A percentile compares a stretch with the other conserved stretches of the same genome.
phyloP scores from a whole-genome alignment of 2,329 filamentous ascomycete species.

The Verruconis gallopava region DNA sequence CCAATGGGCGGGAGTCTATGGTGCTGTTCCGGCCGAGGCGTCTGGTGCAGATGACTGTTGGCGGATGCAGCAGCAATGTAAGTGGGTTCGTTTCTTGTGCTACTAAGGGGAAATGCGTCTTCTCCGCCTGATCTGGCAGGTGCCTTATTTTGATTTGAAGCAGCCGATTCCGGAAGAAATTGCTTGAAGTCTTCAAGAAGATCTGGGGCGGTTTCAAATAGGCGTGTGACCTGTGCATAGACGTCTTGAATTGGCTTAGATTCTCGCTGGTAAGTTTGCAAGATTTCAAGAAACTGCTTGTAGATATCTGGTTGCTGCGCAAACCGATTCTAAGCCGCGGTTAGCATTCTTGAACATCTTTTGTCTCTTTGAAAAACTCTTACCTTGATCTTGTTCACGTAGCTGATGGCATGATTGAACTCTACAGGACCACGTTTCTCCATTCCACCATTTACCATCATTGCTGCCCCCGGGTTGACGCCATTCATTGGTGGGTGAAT shows the following conservation, averaged over 20 bases:
- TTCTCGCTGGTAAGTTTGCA: conserved; percentile 95
- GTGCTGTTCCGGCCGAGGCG: conserved; percentile 32
- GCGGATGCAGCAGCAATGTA: conserved; percentile 26
- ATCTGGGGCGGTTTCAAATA: conserved; percentile 89
- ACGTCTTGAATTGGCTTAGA: conserved; percentile 98
- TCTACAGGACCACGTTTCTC: conserved; percentile 91
- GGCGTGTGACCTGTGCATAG: conserved; percentile 86
- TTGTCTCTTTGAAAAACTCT: too few relatives aligned
- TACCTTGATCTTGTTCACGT: conserved; percentile 99
- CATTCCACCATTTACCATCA: conserved; percentile 39
- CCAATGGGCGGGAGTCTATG: conserved; percentile 72
- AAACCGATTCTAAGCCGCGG: conserved; percentile 68
- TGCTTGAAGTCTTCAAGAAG: conserved; percentile 97
- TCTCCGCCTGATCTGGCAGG: conserved; percentile 44
- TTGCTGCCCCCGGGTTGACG: conserved; percentile 39
- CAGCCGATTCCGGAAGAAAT: conserved; percentile 83
- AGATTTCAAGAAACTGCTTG: conserved; percentile 95
- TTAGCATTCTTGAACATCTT: not conserved
- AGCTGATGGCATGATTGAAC: conserved; percentile 98
- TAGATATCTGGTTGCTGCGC: conserved; percentile 95
- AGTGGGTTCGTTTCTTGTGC: conserved; percentile 41
- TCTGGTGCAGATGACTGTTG: conserved; percentile 29
- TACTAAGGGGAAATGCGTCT: conserved; percentile 37
- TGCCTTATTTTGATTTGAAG: conserved; percentile 51
- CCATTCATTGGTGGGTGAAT: conserved; percentile 49